These are phyloP conservation scores for Pyrus bretschneideri DNA, from an alignment of 306 rosid species.

Conservation along the genomic window DNA sequence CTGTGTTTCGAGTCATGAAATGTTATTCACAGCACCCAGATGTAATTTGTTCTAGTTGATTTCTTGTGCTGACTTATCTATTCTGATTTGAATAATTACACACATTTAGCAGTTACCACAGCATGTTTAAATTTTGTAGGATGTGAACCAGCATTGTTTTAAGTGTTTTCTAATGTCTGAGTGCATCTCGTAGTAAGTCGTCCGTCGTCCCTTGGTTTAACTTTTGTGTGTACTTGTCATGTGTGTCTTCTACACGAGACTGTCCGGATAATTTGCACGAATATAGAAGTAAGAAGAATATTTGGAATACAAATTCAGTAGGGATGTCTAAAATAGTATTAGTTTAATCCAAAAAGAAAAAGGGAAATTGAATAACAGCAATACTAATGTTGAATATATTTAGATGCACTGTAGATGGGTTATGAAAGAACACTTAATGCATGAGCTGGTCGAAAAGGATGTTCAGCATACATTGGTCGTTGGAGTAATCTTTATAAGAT, in stretches of 20 bases:
- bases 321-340: background rate
- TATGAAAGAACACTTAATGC: background rate
- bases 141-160: background rate
- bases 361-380: background rate
- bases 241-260: background rate
- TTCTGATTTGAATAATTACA: background rate
- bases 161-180: background rate
- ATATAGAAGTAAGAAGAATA: background rate
- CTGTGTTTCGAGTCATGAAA: background rate
- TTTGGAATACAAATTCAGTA: background rate
- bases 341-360: background rate
- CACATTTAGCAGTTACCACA: background rate
- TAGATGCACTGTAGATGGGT: background rate
- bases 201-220: background rate
- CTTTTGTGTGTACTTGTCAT: background rate
- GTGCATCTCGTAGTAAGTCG: background rate
- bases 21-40: background rate
- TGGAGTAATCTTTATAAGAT: background rate
- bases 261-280: background rate
- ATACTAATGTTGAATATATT: background rate
- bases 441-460: background rate
- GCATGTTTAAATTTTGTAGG: background rate
- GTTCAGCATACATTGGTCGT: background rate
- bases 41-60: background rate
- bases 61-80: background rate